Evolutionary conservation across 768 basidiomycete genomes (phyloP).

Genomic region (Termitomyces sp.): DNA sequence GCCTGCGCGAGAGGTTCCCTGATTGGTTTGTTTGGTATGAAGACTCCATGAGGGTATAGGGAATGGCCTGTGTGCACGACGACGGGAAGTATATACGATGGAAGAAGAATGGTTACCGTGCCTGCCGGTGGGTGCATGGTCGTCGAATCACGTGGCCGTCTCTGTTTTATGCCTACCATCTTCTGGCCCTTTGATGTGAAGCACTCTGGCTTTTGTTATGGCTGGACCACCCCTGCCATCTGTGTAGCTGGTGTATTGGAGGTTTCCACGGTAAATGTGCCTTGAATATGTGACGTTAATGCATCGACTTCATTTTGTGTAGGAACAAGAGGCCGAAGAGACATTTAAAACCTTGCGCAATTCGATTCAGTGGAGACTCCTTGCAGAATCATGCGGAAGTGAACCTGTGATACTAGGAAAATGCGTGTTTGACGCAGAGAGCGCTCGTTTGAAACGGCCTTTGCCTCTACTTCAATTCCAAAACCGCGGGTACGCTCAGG

Average conservation of each 20-base stretch:
- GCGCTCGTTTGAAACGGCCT: neutral
- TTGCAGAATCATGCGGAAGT: constrained; percentile 21
- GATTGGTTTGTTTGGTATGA: constrained; percentile 20
- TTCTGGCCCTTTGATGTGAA: constrained; percentile 56
- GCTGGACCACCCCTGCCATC: constrained; percentile 44
- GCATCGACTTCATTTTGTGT: neutral
- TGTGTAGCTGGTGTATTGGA: constrained; percentile 50
- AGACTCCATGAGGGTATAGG: constrained; percentile 19
- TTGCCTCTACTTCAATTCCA: constrained; percentile 5
- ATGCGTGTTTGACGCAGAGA: constrained; percentile 19
- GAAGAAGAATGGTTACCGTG: constrained; percentile 1
- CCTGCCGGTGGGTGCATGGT: neutral
- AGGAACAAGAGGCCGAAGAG: constrained; percentile 15
- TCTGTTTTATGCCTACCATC: constrained; percentile 24
- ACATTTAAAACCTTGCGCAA: constrained; percentile 13
- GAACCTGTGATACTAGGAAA: constrained; percentile 27
- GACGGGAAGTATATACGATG: neutral
- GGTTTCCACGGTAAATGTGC: constrained; percentile 22
- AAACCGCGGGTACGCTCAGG: constrained; percentile 9
- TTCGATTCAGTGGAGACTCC: constrained; percentile 22
- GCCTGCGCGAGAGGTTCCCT: constrained; percentile 39
- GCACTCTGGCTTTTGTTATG: constrained; percentile 48
- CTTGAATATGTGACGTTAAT: neutral
- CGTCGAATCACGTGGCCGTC: constrained; percentile 24
- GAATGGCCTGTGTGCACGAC: constrained; percentile 4